Evolutionary conservation across 202 grass and related monocot genomes (phyloP), one percentile per base, ranked within the genome.

Genomic region (Setaria italica): DNA sequence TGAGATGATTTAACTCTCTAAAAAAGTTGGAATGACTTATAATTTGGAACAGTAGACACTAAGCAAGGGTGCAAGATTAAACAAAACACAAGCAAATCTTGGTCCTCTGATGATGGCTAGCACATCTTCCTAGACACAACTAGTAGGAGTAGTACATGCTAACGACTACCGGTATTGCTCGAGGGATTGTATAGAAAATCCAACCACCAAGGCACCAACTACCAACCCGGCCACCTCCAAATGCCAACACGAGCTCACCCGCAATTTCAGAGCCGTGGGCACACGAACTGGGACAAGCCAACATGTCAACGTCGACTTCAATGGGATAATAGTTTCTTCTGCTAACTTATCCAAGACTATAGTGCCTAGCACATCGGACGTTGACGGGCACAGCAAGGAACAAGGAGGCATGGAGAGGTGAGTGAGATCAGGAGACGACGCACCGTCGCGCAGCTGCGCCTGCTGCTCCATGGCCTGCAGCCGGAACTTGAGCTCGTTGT

Each of bases 381-480:
- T 88, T 84, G 77, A 76, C 67, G 80, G 67, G 50, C 62, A 69
- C 49, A 67, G n/a, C 29, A 17, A 75, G 49, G 30, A 65, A 21
- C 11, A 35, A 49, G 39, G 2, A 84, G 13, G 19, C 1, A 14
- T 60, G 55, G 2, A 80, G 41, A 80, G 41, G 45, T 7, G 72
- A 55, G 30, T 21, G 42, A 0, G 34, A 35, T 53, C 0, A 59
- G 21, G 81, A 20, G 30, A 84, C 84, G 30, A 84, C 84, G 89
- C 70, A 98, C 95, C 93, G 65, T 98, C 93, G 72, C 91, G 92
- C 57, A 98, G 88, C 78, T 95, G 93, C 69, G 89, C 95, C 86
- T 95, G 93, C 78, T 94, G 95, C 84, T 98, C 95, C 95, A 98
- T 94, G 79, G 95, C 86, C 86, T 98, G 93, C 64, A 98, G 85